These are phyloP conservation scores for Pseudoperonospora humuli DNA, from an alignment of 352 stramenopile species.

Conservation along the genomic window DNA sequence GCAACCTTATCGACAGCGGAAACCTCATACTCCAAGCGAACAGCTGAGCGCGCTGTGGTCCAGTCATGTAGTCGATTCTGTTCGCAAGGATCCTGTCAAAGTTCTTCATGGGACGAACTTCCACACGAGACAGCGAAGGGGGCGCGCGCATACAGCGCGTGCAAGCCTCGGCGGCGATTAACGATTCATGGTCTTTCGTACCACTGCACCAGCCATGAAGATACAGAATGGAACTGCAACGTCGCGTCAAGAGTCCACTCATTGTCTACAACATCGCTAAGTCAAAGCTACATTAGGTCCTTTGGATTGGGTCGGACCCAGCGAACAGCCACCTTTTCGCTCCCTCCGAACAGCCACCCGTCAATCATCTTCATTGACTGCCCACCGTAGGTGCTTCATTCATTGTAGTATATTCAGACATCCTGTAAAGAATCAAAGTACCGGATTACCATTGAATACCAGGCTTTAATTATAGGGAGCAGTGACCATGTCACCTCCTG, in stretches of 20 bases:
- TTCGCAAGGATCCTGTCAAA: not conserved
- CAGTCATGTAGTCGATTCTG: not conserved
- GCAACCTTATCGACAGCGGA: not conserved
- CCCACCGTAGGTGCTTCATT: slow-evolving; percentile 1
- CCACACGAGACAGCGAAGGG: not conserved
- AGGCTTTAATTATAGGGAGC: not conserved
- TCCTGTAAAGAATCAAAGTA: too few species aligned
- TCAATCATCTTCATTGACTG: slow-evolving; percentile 14
- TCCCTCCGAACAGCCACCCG: not conserved
- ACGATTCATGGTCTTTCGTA: slow-evolving; percentile 5
- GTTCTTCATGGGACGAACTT: not conserved
- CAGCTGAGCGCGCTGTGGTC: not conserved
- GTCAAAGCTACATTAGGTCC: not conserved
- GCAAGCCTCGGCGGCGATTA: slow-evolving; percentile 5
- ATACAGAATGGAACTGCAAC: slow-evolving; percentile 3
- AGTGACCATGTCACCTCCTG: too few species aligned
- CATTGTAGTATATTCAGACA: too few species aligned
- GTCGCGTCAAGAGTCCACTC: not conserved
- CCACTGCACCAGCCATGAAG: not conserved
- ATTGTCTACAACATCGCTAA: not conserved
- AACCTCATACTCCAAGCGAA: not conserved
- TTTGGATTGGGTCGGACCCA: not conserved
- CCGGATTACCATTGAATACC: too few species aligned
- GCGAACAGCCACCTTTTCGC: not conserved
- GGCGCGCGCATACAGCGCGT: not conserved